Evolutionary conservation across 345 rosid genomes (phyloP).

Genomic region (Abelmoschus esculentus): DNA sequence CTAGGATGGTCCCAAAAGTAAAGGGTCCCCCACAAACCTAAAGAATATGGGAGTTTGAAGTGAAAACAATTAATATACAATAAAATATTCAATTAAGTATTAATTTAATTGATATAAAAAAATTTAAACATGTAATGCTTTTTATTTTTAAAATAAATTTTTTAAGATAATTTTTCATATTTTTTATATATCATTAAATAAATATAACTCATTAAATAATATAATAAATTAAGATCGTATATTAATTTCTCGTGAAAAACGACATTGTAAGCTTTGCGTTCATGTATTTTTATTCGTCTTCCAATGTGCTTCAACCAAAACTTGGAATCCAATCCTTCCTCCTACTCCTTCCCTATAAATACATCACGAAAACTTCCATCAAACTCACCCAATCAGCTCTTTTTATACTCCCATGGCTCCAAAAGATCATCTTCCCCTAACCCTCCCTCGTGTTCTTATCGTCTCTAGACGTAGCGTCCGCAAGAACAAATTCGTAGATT

Average conservation of each 20-base stretch:
- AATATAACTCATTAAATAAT: too few species aligned
- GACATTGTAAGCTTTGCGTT: too few species aligned
- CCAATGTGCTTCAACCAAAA: not conserved
- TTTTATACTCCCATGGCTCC: not conserved
- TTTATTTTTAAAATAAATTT: too few species aligned
- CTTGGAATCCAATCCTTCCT: not conserved
- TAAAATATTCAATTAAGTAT: not conserved
- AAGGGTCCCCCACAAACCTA: constrained; percentile 6
- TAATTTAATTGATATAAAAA: too few species aligned
- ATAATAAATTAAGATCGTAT: too few species aligned
- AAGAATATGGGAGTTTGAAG: not conserved
- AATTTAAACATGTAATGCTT: too few species aligned
- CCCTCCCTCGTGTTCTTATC: not conserved
- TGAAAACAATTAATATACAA: too few species aligned
- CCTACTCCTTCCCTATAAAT: not conserved
- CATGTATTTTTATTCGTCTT: too few species aligned
- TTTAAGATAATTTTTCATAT: too few species aligned
- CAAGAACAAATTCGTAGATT: not conserved
- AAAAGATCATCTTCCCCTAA: not conserved
- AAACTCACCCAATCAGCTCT: not conserved
- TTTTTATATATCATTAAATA: too few species aligned
- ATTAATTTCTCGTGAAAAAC: too few species aligned
- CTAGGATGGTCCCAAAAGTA: constrained; percentile 22
- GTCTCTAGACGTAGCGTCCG: not conserved
- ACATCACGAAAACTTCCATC: not conserved